Percentiles rank a stretch among this genome's conserved stretches.
phyloP scores from a whole-genome alignment of 257 asterid species.

The Coffea canephora region DNA sequence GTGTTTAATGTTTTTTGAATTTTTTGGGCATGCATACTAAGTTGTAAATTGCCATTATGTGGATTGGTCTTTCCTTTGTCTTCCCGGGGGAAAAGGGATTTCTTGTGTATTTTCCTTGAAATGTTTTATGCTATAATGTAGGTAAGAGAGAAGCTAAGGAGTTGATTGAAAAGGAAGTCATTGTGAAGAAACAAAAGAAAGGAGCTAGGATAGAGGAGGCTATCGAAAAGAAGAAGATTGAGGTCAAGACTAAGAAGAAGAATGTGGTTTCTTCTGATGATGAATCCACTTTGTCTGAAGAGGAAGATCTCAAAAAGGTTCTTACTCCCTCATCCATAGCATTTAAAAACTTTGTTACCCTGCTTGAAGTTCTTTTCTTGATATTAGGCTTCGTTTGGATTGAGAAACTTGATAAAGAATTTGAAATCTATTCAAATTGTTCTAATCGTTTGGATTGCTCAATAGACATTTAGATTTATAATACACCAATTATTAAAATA shows the following conservation, averaged over 20 bases:
- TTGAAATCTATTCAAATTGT: no score
- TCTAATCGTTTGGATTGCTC: no score
- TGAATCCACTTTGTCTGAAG: constrained; percentile 51
- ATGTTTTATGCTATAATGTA: not conserved
- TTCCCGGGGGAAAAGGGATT: no score
- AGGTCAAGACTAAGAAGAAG: constrained; percentile 27
- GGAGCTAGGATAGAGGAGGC: constrained; percentile 22
- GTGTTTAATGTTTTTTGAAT: not conserved
- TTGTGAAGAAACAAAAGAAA: constrained; percentile 43
- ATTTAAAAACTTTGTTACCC: not conserved
- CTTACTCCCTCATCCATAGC: not conserved
- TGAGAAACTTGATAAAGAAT: no score
- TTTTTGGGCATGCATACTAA: no score
- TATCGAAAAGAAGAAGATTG: constrained; percentile 29
- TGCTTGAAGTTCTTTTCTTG: no score
- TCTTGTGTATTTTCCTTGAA: not conserved
- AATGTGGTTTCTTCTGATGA: constrained; percentile 12
- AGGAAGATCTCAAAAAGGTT: constrained; percentile 30
- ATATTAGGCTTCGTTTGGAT: no score
- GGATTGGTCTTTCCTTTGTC: not conserved
- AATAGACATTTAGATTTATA: no score
- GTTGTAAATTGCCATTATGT: not conserved
- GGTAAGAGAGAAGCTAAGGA: constrained; percentile 52
- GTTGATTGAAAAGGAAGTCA: constrained; percentile 27
- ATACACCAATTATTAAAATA: no score